phyloP scores from a whole-genome alignment of 345 rosid genomes.

The Corchorus capsularis region DNA sequence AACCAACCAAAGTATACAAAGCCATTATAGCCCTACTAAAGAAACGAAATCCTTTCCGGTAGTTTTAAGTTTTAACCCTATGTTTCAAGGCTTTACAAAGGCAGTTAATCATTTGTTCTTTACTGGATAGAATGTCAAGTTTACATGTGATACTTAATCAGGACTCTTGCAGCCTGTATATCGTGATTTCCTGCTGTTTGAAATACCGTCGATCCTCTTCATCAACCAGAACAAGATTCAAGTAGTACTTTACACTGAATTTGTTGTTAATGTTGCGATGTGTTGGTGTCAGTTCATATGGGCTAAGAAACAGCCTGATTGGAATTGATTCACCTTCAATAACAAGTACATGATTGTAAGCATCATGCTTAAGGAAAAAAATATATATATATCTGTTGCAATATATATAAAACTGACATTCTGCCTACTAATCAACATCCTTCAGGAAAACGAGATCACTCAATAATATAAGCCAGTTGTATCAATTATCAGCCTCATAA shows the following conservation, averaged over 20 bases:
- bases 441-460: neutral
- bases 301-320: conserved; percentile 88
- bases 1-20: conserved; percentile 29
- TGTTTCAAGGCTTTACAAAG: conserved; percentile 41
- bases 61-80: conserved; percentile 9
- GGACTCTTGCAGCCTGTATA: conserved; percentile 82
- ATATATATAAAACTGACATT: neutral
- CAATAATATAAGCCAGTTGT: conserved; percentile 11
- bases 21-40: conserved; percentile 14
- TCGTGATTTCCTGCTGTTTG: conserved; percentile 93
- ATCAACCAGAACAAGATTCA: conserved; percentile 94
- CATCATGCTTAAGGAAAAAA: conserved; percentile 13
- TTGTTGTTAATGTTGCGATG: conserved; percentile 95
- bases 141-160: conserved; percentile 26
- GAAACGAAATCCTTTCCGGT: conserved; percentile 19
- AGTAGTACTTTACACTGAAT: conserved; percentile 90
- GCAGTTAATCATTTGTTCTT: conserved; percentile 16
- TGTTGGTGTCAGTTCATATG: conserved; percentile 94
- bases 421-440: neutral
- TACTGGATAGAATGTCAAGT: conserved; percentile 19
- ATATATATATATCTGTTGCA: neutral
- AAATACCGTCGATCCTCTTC: conserved; percentile 98
- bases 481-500: neutral
- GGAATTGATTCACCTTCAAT: conserved; percentile 94
- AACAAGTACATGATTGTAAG: conserved; percentile 17